Evolutionary conservation across 163 green algal species (phyloP).

Genomic region (Scenedesmus sp.): DNA sequence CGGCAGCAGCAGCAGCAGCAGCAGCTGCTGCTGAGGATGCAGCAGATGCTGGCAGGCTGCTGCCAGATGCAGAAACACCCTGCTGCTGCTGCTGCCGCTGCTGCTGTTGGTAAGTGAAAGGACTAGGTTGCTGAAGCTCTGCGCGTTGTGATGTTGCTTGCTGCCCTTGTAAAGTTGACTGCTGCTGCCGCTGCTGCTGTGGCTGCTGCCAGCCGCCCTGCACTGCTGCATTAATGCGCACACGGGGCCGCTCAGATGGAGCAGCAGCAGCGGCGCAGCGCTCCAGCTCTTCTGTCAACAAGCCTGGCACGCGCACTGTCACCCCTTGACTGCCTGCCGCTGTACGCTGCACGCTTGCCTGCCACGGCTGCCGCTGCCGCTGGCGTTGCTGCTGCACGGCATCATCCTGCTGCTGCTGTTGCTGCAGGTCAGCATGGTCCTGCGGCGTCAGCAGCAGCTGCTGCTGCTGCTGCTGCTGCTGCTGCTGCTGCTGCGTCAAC

Average conservation of each 20-base stretch:
- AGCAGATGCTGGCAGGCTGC: background rate
- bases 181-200: background rate
- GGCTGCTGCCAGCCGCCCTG: background rate
- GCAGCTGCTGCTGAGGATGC: background rate
- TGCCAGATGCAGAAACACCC: background rate
- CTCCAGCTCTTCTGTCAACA: constrained; percentile 2
- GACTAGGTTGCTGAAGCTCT: background rate
- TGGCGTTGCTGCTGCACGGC: background rate
- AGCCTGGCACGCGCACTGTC: constrained; percentile 30
- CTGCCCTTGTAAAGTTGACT: background rate
- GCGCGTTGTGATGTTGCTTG: background rate
- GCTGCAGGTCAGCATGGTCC: background rate
- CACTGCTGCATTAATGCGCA: background rate
- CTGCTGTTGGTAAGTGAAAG: background rate
- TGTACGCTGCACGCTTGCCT: background rate
- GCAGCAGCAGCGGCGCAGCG: background rate
- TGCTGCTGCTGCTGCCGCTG: constrained; percentile 3
- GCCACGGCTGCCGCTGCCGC: background rate
- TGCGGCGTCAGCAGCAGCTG: background rate
- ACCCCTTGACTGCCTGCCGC: background rate
- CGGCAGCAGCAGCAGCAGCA: background rate
- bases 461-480: background rate
- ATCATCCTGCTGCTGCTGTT: background rate
- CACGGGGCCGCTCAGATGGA: background rate
- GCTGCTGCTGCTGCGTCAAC: constrained; percentile 15